Conservation (phyloP, 1,139 yeast genomes). For the Kazachstania sp. region DNA sequence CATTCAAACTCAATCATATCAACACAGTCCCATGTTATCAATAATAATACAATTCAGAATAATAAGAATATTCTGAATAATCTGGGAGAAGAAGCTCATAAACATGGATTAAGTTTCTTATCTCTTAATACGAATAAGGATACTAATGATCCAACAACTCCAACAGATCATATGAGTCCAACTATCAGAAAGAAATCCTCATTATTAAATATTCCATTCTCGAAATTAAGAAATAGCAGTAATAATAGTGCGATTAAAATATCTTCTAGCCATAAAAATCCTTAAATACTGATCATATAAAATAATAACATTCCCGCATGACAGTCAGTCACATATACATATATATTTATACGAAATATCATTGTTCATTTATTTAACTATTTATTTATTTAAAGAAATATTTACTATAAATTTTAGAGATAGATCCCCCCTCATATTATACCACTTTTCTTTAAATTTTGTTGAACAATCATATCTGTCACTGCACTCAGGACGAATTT, state of each 20-base stretch:
- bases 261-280: not conserved
- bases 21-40: slow-evolving; percentile 2
- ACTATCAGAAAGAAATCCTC: slow-evolving; percentile 12
- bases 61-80: slow-evolving; percentile 9
- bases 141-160: not conserved
- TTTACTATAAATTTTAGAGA: not conserved
- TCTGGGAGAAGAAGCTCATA: slow-evolving; percentile 6
- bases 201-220: slow-evolving; percentile 16
- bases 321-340: not conserved
- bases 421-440: slow-evolving; percentile 39
- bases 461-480: slow-evolving; percentile 82
- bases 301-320: not conserved
- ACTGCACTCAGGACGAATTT: slow-evolving; percentile 85
- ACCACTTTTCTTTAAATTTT: slow-evolving; percentile 76
- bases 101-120: not conserved
- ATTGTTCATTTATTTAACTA: not conserved
- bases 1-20: not conserved
- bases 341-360: not conserved
- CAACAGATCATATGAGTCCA: slow-evolving; percentile 2
- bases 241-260: not conserved
- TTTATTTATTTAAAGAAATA: not conserved
- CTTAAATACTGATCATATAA: not conserved
- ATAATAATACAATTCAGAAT: slow-evolving; percentile 6
- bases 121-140: not conserved
- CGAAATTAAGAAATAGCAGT: slow-evolving; percentile 12